Evolutionary conservation across 23 red algal species (phyloP).

Genomic region (Gracilaria caudata): DNA sequence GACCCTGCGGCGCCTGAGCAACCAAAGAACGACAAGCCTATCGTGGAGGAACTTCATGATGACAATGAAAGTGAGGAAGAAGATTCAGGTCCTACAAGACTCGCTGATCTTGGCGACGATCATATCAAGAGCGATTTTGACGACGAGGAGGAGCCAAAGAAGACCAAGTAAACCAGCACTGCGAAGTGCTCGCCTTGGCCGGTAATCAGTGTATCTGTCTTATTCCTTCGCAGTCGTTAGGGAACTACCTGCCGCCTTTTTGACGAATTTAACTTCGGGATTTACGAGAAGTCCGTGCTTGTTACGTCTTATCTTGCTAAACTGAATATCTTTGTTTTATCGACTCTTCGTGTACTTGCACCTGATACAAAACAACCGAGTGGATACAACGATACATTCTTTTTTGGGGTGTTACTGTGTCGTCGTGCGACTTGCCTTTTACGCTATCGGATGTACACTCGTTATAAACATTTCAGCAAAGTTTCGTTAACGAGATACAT

Average conservation of each 20-base stretch:
- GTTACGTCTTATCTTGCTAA: not conserved
- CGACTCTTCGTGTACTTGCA: not conserved
- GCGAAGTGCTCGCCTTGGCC: not conserved
- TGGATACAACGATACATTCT: no score
- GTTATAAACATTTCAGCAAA: no score
- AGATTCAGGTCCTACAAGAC: conserved; percentile 23
- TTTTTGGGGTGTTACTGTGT: no score
- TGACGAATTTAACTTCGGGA: conserved; percentile 8
- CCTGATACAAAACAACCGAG: not conserved
- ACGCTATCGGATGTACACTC: no score
- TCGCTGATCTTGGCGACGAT: conserved; percentile 44
- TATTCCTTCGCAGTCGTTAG: not conserved
- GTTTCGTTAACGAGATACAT: no score
- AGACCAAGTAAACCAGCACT: conserved; percentile 23
- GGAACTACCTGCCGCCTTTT: not conserved
- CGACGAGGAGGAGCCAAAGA: conserved; percentile 56
- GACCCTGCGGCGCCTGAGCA: not conserved
- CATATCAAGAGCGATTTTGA: conserved; percentile 71
- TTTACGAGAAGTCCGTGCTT: not conserved
- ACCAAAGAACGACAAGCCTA: conserved; percentile 1
- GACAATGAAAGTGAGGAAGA: conserved; percentile 52
- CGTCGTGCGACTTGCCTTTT: no score
- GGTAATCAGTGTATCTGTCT: not conserved
- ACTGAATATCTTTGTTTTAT: not conserved
- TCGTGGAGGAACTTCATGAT: conserved; percentile 40